Conservation (phyloP, 2,329 filamentous ascomycete genomes). For the Sporothrix luriei region DNA sequence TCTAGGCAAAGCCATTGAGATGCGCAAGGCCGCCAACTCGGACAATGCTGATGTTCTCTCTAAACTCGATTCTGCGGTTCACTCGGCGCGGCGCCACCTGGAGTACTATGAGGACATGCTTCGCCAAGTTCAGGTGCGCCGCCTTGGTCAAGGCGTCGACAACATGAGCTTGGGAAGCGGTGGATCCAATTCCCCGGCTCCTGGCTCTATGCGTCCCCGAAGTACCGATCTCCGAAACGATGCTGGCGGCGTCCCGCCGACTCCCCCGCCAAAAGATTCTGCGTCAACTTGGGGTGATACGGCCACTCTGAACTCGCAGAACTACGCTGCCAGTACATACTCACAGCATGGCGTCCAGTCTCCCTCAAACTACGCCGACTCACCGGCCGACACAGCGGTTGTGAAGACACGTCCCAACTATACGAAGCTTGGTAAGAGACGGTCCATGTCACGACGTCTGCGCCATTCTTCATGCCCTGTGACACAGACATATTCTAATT, state of each 20-base stretch:
- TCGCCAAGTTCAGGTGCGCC: constrained; percentile 81
- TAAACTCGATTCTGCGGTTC: constrained; percentile 88
- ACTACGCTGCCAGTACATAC: constrained; percentile 57
- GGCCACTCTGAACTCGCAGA: constrained; percentile 57
- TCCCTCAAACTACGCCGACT: constrained; percentile 25
- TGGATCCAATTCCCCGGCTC: constrained; percentile 38
- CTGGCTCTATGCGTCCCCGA: constrained; percentile 46
- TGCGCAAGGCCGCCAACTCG: constrained; percentile 79
- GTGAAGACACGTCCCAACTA: constrained; percentile 85
- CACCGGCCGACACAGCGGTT: constrained; percentile 42
- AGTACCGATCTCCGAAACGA: constrained; percentile 53
- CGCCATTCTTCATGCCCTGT: background rate
- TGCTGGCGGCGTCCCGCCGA: constrained; percentile 54
- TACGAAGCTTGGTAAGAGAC: constrained; percentile 83
- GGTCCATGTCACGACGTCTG: background rate
- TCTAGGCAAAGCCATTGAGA: constrained; percentile 89
- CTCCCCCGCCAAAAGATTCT: constrained; percentile 74
- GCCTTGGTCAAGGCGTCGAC: constrained; percentile 67
- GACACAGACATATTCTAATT: background rate
- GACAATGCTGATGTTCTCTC: constrained; percentile 91
- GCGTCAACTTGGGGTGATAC: constrained; percentile 53
- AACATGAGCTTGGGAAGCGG: constrained; percentile 61
- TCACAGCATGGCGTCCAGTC: constrained; percentile 47
- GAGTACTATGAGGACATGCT: constrained; percentile 94
- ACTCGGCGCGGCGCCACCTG: constrained; percentile 81